A percentile compares a stretch with the other conserved stretches of the same genome.
Conservation (phyloP, 176 grass and related monocot species). For the Otatea glauca region DNA sequence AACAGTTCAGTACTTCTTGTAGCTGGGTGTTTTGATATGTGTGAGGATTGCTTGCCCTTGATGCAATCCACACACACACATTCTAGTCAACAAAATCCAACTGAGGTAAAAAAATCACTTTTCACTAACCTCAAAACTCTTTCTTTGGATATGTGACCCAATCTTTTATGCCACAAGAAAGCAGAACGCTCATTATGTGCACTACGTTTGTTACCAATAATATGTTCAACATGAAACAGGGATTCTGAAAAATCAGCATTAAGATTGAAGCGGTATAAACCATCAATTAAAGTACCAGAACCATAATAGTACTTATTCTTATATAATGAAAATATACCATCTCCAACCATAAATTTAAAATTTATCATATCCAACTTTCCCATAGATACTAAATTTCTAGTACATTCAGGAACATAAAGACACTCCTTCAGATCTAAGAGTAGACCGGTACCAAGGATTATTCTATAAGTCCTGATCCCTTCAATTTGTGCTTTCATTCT, state of each 20-base stretch:
- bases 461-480: neutral
- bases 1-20: constrained; percentile 26
- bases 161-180: constrained; percentile 38
- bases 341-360: constrained; percentile 27
- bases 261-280: constrained; percentile 40
- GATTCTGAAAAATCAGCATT: neutral
- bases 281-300: constrained; percentile 20
- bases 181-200: constrained; percentile 18
- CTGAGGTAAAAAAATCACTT: too few species aligned
- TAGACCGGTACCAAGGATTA: constrained; percentile 25
- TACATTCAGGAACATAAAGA: constrained; percentile 6
- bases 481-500: neutral
- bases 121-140: neutral
- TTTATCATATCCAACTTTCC: constrained; percentile 6
- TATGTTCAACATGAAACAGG: neutral
- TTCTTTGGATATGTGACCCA: constrained; percentile 51
- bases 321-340: neutral
- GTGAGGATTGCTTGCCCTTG: neutral
- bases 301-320: constrained; percentile 38
- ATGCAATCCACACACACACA: too few species aligned
- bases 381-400: constrained; percentile 38
- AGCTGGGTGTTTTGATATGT: constrained; percentile 13
- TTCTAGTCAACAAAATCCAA: too few species aligned
- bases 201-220: constrained; percentile 8
- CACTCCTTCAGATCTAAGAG: neutral